Conservation (phyloP, 495 filamentous ascomycete species). For the Cercophora newfieldiana region DNA sequence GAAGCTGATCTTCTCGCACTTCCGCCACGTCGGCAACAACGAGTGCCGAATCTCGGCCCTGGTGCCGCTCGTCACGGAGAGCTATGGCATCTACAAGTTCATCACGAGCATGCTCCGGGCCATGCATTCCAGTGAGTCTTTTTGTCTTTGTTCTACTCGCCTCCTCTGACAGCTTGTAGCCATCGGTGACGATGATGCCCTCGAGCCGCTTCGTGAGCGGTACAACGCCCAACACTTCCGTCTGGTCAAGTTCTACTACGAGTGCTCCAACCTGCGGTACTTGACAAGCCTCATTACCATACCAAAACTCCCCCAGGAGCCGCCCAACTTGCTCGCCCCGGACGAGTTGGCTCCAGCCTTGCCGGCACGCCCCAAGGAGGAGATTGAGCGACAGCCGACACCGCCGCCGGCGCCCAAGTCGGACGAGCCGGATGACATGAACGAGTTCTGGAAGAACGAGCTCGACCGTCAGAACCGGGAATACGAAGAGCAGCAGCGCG, state of each 20-base stretch:
- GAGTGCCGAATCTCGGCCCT: constrained; percentile 94
- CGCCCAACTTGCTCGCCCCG: constrained; percentile 82
- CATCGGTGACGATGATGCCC: constrained; percentile 92
- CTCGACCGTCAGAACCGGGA: constrained; percentile 86
- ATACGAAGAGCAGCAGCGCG: constrained; percentile 88
- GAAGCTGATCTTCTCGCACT: constrained; percentile 96
- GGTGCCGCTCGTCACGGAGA: constrained; percentile 92
- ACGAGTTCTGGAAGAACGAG: constrained; percentile 96
- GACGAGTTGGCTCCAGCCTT: constrained; percentile 81
- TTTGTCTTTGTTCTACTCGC: constrained; percentile 18
- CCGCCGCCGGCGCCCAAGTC: constrained; percentile 62
- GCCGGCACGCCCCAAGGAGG: constrained; percentile 75
- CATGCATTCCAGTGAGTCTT: constrained; percentile 87
- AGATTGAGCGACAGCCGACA: constrained; percentile 63
- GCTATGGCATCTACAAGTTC: constrained; percentile 97
- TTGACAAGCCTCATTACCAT: constrained; percentile 94
- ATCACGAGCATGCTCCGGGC: constrained; percentile 92
- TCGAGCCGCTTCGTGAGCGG: constrained; percentile 80
- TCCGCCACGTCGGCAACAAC: constrained; percentile 85
- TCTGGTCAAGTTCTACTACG: constrained; percentile 96
- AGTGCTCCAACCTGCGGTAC: constrained; percentile 96
- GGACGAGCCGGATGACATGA: constrained; percentile 89
- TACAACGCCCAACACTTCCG: constrained; percentile 97
- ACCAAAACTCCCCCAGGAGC: constrained; percentile 91
- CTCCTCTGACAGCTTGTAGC: constrained; percentile 50